phyloP scores from a whole-genome alignment of 176 grass and related monocot genomes.

The Chrysopogon serrulatus region DNA sequence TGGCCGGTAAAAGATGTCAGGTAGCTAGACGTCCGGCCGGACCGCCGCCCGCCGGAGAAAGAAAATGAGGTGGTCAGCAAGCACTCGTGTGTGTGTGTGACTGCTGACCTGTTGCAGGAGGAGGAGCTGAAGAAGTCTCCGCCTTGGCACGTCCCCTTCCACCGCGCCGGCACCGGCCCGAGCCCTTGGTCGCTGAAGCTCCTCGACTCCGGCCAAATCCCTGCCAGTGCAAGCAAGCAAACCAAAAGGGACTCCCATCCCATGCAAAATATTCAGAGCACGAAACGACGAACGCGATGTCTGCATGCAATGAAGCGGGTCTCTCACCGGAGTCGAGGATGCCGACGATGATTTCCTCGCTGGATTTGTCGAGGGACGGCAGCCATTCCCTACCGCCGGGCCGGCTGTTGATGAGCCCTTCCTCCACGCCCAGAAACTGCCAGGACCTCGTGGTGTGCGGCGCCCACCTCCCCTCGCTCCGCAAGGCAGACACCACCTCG shows the following conservation, averaged over 20 bases:
- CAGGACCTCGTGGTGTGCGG: slow-evolving; percentile 95
- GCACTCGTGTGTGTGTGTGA: neutral
- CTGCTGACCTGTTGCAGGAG: slow-evolving; percentile 65
- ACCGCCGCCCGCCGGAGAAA: neutral
- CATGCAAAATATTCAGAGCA: neutral
- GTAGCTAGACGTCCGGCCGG: neutral
- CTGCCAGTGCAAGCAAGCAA: neutral
- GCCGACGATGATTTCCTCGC: slow-evolving; percentile 76
- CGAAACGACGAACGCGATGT: neutral
- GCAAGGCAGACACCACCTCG: slow-evolving; percentile 65
- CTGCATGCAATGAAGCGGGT: neutral
- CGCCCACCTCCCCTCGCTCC: slow-evolving; percentile 56
- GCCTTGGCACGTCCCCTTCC: slow-evolving; percentile 78
- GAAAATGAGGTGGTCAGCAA: neutral
- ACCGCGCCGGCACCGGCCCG: slow-evolving; percentile 49
- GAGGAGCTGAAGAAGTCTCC: slow-evolving; percentile 68
- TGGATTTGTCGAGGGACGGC: slow-evolving; percentile 36
- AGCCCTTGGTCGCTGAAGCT: slow-evolving; percentile 75
- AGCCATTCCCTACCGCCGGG: slow-evolving; percentile 8
- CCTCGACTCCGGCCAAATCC: slow-evolving; percentile 90
- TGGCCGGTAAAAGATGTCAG: neutral
- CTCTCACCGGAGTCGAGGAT: slow-evolving; percentile 81
- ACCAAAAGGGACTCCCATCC: neutral
- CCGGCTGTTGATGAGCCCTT: slow-evolving; percentile 22
- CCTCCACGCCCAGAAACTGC: slow-evolving; percentile 75